Evolutionary conservation across 148 eudicot genomes (phyloP), one percentile per base, ranked within the genome.

Genomic region (Vaccinium myrtillus): DNA sequence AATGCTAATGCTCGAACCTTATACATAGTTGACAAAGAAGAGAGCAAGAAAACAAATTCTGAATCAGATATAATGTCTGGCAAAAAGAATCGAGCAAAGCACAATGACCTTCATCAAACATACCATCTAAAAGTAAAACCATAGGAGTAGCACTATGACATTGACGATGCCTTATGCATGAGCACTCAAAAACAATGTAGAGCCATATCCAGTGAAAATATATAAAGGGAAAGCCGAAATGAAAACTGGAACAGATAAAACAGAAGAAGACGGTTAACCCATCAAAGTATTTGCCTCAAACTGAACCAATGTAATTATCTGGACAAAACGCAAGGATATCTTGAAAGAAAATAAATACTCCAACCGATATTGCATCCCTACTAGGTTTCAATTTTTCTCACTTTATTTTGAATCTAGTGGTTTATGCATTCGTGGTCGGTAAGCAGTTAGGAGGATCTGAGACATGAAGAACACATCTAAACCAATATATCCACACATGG

Each of bases 1-100:
- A 96, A 61, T 43, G 97, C 99, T 65, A 90, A 85, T 78, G 87
- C 92, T 56, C 99, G 94, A 82, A 93, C 93, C 98, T 95, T 63
- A 16, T 82, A 78, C 65, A 88, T 79, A 58, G 71, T 71, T 65
- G 55, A 12, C 55, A 80, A 81, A 36, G 23, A 75, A 30, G 63
- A 75, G 63, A 79, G 27, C 43, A 50, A 39, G 83, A 73, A 49
- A n/a, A 53, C 11, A 55, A 23, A 80, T 56, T 53, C 73, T 43
- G 80, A 27, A 82, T 83, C 77, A 55, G 75, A 27, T 12, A 23
- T 25, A 69, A 13, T 73, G 14, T 74, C 55, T 39, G 55, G 70
- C 50, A 74, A 54, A 14, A 36, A 74, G 30, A 19, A 12, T 74
- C 1, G 19, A 27, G 30, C 53, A 77, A 49, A 77, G 59, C 59